Base-by-base conservation (phyloP, 202 grass and related monocot species). In the Musa balbisiana region DNA sequence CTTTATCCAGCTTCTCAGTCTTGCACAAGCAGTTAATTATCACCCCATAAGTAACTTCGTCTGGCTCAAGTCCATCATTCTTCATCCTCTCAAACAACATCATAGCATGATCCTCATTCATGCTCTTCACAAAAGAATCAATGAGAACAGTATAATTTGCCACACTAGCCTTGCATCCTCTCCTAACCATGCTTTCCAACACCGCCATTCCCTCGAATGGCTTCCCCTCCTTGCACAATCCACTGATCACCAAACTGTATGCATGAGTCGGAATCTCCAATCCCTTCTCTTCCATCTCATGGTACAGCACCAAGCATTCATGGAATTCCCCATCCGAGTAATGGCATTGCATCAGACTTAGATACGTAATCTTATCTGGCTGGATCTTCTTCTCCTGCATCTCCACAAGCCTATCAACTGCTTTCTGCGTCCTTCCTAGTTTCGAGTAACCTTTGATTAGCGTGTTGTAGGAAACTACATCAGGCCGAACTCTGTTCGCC, bases 361-460 rank as follows among this genome's bases (percentile, higher is more conserved):
- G 86, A 81, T 89, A 97, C 0, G 93, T 91, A 52, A 97, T 80
- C 79, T 89, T 91, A 70, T 97, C 93, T 0, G 93, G 90, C 17
- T 71, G 26, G 24, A 91, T 78, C 29, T 81, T 75, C 2, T 59
- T 83, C 51, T 84, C 67, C 23, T 62, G 67, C 88, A 97, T 89
- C 49, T 78, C 52, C 1, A 64, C 77, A 24, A 98, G 83, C 76
- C 72, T 64, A 0, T 82, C 63, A 73, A 88, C 73, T 0, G 88
- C 91, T 27, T 91, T 90, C 12, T 85, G 78, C 2, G 53, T 78
- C 82, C 85, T 90, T 68, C 87, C 76, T 1, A 67, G 79, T 0
- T 88, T 81, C 81, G 79, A 86, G 76, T 93, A 97, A 12, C 88
- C 94, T 73, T 97, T 93, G 77, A 93, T 89, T 65, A 98, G 84